phyloP scores from a whole-genome alignment of 805 yeast species.

The Hanseniaspora singularis region DNA sequence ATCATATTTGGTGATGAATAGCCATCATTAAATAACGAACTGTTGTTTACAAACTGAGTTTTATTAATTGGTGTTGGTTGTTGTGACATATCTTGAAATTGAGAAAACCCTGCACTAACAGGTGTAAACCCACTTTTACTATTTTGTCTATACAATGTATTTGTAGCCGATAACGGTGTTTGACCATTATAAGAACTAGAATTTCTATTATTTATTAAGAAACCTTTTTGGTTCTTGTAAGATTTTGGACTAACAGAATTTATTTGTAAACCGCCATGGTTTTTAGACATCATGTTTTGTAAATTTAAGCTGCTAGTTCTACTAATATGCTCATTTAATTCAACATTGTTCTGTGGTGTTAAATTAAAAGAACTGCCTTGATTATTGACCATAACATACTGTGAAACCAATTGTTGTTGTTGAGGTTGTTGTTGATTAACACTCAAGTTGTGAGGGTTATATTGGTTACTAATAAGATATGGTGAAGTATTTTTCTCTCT shows the following conservation, averaged over 20 bases:
- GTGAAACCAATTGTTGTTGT: neutral
- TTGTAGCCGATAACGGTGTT: constrained; percentile 7
- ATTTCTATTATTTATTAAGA: neutral
- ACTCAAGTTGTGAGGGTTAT: too few species aligned
- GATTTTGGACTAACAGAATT: neutral
- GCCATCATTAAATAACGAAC: neutral
- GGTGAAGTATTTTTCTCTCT: neutral
- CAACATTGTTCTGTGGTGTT: too few species aligned
- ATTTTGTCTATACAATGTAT: neutral
- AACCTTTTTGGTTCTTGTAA: neutral
- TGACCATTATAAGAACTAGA: neutral
- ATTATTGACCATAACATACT: neutral
- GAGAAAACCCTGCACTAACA: neutral
- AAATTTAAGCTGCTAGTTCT: too few species aligned
- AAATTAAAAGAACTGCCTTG: too few species aligned
- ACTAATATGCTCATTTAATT: too few species aligned
- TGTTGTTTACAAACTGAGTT: neutral
- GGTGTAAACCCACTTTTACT: neutral
- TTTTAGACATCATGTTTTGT: too few species aligned
- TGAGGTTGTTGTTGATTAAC: neutral
- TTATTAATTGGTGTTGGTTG: constrained; percentile 3
- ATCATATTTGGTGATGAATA: neutral
- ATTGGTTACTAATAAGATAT: too few species aligned
- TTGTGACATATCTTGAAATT: neutral
- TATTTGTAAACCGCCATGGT: too few species aligned